phyloP scores from a whole-genome alignment of 1,284 basidiomycete species.

The Puccinia sorghi region DNA sequence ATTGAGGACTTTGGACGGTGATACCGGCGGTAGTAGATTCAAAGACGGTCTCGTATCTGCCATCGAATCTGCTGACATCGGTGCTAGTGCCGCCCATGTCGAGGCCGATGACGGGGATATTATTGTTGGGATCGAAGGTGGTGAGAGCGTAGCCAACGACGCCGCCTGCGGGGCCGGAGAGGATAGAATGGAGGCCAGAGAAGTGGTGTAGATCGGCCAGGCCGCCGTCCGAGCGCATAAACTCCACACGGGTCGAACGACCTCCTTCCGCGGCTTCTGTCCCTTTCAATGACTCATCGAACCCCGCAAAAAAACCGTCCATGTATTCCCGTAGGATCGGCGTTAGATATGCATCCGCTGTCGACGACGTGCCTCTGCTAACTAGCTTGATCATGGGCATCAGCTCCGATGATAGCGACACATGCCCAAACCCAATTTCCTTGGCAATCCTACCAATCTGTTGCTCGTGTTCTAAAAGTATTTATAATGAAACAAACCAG shows the following conservation, averaged over 20 bases:
- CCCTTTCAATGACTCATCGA: conserved; percentile 70
- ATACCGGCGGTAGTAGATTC: conserved; percentile 90
- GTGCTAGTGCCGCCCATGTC: conserved; percentile 86
- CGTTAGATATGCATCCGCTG: conserved; percentile 94
- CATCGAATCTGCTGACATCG: conserved; percentile 83
- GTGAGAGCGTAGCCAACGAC: conserved; percentile 84
- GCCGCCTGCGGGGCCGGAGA: conserved; percentile 83
- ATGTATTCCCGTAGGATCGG: conserved; percentile 82
- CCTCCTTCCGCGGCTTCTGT: conserved; percentile 58
- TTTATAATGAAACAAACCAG: neutral
- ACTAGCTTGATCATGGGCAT: conserved; percentile 96
- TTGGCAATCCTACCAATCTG: conserved; percentile 73
- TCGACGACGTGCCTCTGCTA: conserved; percentile 84
- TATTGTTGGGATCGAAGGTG: conserved; percentile 71
- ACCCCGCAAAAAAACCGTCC: conserved; percentile 88
- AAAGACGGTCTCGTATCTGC: conserved; percentile 80
- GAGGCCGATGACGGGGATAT: conserved; percentile 74
- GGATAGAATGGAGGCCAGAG: conserved; percentile 80
- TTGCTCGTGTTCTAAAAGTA: conserved; percentile 66
- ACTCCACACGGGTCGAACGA: conserved; percentile 61
- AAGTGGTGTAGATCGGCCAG: conserved; percentile 82
- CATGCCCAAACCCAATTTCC: conserved; percentile 77
- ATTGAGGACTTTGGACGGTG: conserved; percentile 79
- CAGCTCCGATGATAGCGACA: conserved; percentile 82
- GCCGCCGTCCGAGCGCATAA: conserved; percentile 86